A percentile compares a stretch with the other conserved stretches of the same genome.
phyloP scores from a whole-genome alignment of 225 moss, liverwort and hornwort species.

The Pseudoscleropodium purum region DNA sequence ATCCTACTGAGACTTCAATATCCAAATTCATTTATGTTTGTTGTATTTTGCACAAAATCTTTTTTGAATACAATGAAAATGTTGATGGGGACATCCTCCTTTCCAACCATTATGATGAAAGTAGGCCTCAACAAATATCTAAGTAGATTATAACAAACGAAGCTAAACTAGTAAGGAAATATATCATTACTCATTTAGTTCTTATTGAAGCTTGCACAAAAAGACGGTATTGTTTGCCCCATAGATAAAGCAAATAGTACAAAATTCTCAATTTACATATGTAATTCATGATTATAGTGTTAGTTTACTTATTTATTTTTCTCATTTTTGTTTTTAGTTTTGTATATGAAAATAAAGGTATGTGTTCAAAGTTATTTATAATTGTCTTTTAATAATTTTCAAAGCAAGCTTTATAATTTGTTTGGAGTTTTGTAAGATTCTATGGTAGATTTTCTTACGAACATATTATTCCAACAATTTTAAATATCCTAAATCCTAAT shows the following conservation, averaged over 20 bases:
- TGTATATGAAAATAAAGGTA: background rate
- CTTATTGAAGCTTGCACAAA: background rate
- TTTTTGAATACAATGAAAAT: background rate
- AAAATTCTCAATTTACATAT: rapidly evolving
- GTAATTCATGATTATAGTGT: background rate
- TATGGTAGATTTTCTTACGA: no score
- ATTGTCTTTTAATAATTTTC: no score
- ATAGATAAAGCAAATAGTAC: background rate
- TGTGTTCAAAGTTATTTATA: no score
- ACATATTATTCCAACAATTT: no score
- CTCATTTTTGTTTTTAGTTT: background rate
- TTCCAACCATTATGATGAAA: rapidly evolving
- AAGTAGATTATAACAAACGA: background rate
- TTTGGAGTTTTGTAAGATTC: no score
- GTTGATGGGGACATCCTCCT: rapidly evolving
- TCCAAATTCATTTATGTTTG: background rate
- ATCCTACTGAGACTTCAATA: background rate
- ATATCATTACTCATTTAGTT: background rate
- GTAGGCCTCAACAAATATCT: background rate
- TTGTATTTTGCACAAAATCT: background rate
- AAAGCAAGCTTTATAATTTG: no score
- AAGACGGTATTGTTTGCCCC: rapidly evolving
- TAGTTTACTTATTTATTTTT: background rate
- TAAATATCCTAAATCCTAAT: no score
- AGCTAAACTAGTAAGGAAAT: background rate